Evolutionary conservation across 768 basidiomycete genomes (phyloP), one percentile per base, ranked within the genome.

Genomic region (Paxillus rubicundulus): DNA sequence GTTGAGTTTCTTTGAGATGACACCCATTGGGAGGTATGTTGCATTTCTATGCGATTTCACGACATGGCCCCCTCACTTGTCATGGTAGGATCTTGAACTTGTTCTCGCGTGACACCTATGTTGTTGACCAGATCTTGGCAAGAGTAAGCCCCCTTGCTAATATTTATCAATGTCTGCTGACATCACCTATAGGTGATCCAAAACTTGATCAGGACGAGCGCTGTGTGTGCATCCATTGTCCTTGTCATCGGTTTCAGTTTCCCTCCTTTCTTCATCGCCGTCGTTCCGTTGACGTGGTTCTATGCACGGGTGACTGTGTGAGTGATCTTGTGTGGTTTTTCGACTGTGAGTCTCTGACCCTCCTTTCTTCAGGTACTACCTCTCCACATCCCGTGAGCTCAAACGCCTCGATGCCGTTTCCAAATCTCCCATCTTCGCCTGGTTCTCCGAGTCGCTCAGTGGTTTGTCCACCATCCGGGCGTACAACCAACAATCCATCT

Each of bases 371-470:
- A 92, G 90, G 39, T 96, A 96, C 68, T 94, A 94, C 65, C 80
- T 94, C 8, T 77, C 89, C 3, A 92, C 91, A 0, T 90, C 87
- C 1, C 84, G 92, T 21, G 92, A 94, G 66, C 77, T 94, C 21
- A 92, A 94, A 67, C 88, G 92, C 13, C 76, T 95, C 13, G 92
- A 94, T 58, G 88, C 92, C 1, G 86, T 92, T 21, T 91, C 91
- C 5, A 85, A 89, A 36, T 92, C 90, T 0, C 94, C 95, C 1
- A 92, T 98, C 53, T 95, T 96, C 67, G 87, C 86, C 0, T 89
- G 86, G 85, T 91, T 91, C 65, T 87, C 87, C 2, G 90, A 91
- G 65, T 86, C 82, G 3, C 71, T 85, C 34, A 77, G 81, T 3
- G 92, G 92, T 6, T 69, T 92, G 34, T 84, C 89, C 1, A 93